Evolutionary conservation across 1,284 basidiomycete genomes (phyloP), one percentile per base, ranked within the genome.

Genomic region (Rhodotorula sp.): DNA sequence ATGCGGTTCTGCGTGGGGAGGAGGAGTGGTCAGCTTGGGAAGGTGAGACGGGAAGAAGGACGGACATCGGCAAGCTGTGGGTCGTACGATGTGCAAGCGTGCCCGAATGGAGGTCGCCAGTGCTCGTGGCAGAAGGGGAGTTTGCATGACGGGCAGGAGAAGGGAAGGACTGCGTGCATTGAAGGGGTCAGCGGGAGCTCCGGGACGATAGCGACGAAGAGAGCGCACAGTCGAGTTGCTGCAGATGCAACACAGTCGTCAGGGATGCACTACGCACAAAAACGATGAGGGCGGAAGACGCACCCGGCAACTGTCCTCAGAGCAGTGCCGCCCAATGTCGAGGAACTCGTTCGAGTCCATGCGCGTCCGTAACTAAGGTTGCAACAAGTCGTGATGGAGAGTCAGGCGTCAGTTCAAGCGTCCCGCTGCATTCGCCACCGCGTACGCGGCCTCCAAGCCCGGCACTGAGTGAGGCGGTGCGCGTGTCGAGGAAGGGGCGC

Each of bases 281-380:
- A 10, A 39, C 4, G 54, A 29, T 29, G 56, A 22, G 22, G 9
- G 48, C 27, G 27, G 29, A 27, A 32, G 4, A 54, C 64, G 19
- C 44, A 64, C 61, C 10, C 53, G 44, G 61, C 64, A 67, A 27
- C 66, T 50, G 8, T 39, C 32, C 32, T 74, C 72, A 2, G 57
- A 61, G 70, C 75, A 76, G 60, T 76, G 75, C 19, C 53, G 55
- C 8, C 75, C 75, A 3, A 75, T 60, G 37, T 66, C 63, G 44
- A 75, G 54, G 56, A 75, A 72, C n/a, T 62, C 58, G 39, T 65
- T 58, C 34, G 66, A 64, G 6, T 48, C 19, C 62, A 60, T 64
- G 22, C 15, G 39, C 39, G 29, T 39, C 6, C 7, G 48, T 1
- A 12, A 9, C 8, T 7, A 8, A 9, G 25, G 48, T 19, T 6